Base-by-base conservation (phyloP, 1,284 basidiomycete genomes). In the Neonothopanus nambi region DNA sequence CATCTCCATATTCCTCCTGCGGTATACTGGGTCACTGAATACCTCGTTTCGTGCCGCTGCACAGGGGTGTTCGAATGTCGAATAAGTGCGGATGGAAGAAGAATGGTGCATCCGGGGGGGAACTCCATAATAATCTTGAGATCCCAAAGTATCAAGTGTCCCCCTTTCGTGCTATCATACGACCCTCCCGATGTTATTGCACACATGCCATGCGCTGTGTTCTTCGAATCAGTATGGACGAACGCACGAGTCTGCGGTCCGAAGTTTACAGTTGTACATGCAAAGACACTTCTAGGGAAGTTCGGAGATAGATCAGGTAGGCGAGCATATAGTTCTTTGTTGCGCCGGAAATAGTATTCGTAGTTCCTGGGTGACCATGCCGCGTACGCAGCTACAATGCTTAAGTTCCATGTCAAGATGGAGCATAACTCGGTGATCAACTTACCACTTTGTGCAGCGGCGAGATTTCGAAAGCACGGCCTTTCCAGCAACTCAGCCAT, bases 101-200 rank as follows among this genome's bases (percentile, higher is more conserved):
- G 38, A n/a, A 52, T 26, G 17, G 51, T 52, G 15, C 43, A 36
- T 8, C 33, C 20, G 9, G 17, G 51, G 18, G 51, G 43, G 45
- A 52, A 52, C 6, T 46, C 28, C 8, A 52, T 33, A 1, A 46
- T 24, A 12, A 46, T 33, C 33, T 46, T 52, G 3, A 52, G 23
- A 24, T 52, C 51, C 51, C 44, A 52, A 2, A 52, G 36, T 3
- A 52, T 30, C 9, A 52, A 36, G 5, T 52, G 51, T 17, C 35
- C 44, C 26, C 51, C 28, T 12, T 24, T 37, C 3, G 24, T 47
- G 12, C 43, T 35, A 35, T 52, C 44, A 23, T 39, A 52, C 3
- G 26, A 21, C 18, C 50, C 51, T 9, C 38, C 36, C 1, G 51
- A 43, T 5, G 51, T 52, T 8, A 52, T 47, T 5, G 43, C 43